These are phyloP conservation scores for Marsdenia floribunda DNA, from an alignment of 257 asterid species.

Conservation along the genomic window DNA sequence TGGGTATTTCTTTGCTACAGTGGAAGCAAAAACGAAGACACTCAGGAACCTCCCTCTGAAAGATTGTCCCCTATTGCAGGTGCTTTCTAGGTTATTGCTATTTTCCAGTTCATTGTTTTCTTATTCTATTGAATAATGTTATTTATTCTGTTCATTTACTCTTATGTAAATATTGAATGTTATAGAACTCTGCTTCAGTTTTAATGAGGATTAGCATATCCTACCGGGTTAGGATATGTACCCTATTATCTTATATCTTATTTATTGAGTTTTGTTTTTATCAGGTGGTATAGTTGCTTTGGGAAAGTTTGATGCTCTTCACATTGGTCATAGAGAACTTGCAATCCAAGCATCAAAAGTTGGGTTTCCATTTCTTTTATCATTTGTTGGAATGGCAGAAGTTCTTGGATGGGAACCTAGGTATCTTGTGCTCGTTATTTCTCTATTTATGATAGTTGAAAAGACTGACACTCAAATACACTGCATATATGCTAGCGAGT, in stretches of 20 bases:
- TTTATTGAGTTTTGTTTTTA: slow-evolving; percentile 15
- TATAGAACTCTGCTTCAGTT: neutral
- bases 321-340: slow-evolving; percentile 95
- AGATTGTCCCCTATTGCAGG: slow-evolving; percentile 56
- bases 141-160: neutral
- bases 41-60: slow-evolving; percentile 43
- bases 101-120: neutral
- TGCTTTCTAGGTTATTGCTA: slow-evolving; percentile 23
- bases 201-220: no score
- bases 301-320: slow-evolving; percentile 99
- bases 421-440: slow-evolving; percentile 34
- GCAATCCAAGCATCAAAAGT: slow-evolving; percentile 87
- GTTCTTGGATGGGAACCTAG: slow-evolving; percentile 95
- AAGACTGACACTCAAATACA: neutral
- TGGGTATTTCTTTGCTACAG: slow-evolving; percentile 2
- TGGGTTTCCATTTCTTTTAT: slow-evolving; percentile 76
- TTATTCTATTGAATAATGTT: neutral
- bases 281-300: slow-evolving; percentile 91
- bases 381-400: slow-evolving; percentile 92
- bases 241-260: neutral
- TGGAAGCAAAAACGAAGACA: slow-evolving; percentile 45
- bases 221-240: neutral
- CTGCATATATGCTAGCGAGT: neutral
- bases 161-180: neutral
- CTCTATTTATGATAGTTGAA: neutral